Conservation (phyloP, 139 green algal species). For the Diplosphaera chodatii region DNA sequence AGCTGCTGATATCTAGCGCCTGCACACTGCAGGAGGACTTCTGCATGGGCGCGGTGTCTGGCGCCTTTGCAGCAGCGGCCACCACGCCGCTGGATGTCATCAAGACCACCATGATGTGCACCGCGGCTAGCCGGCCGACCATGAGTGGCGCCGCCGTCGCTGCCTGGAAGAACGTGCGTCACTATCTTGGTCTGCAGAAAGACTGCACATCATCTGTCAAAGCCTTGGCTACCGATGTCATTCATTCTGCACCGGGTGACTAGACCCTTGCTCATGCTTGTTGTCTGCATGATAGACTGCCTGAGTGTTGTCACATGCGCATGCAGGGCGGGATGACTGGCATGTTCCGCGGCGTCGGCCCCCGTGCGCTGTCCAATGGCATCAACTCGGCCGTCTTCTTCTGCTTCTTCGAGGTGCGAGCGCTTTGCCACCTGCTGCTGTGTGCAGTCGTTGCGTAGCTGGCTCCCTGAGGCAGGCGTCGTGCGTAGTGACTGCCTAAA, state of each 20-base stretch:
- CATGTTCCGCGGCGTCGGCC: conserved; percentile 66
- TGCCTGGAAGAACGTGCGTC: not conserved
- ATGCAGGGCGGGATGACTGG: not conserved
- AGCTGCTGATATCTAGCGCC: no score
- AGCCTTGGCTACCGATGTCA: no score
- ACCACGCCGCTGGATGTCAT: conserved; percentile 93
- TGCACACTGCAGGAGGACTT: conserved; percentile 59
- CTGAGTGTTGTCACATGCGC: no score
- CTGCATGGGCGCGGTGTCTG: conserved; percentile 67
- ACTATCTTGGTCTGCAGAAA: not conserved
- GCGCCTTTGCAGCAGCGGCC: conserved; percentile 74
- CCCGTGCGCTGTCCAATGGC: conserved; percentile 72
- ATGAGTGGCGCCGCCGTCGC: conserved; percentile 34
- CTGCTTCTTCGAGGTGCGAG: conserved; percentile 73
- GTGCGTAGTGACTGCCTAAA: no score
- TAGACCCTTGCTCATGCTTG: no score
- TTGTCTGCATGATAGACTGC: no score
- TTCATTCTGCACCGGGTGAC: no score
- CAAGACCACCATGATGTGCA: conserved; percentile 93
- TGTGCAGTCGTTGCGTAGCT: not conserved
- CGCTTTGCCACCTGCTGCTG: not conserved
- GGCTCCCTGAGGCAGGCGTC: no score
- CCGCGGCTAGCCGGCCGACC: conserved; percentile 52
- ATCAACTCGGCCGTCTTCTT: conserved; percentile 92
- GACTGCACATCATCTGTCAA: not conserved